phyloP scores from a whole-genome alignment of 192 early-diverging fungal species.

The Backusella psychrophila region DNA sequence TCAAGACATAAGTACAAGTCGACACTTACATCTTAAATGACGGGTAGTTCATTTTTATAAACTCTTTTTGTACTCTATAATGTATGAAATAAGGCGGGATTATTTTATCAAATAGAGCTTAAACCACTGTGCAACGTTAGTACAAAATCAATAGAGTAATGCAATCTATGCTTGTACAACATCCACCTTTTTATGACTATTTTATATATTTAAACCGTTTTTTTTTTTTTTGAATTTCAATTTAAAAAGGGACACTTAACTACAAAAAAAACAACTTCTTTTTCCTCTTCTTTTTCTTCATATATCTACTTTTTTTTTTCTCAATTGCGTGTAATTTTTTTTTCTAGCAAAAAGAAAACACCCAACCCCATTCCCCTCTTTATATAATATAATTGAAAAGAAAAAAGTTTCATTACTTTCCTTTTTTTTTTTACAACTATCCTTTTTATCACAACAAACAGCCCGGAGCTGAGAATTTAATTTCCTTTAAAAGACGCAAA shows the following conservation, averaged over 20 bases:
- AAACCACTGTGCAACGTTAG: neutral
- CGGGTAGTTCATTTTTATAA: neutral
- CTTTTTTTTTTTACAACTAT: neutral
- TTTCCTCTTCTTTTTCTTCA: neutral
- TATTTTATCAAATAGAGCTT: neutral
- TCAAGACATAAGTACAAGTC: too few relatives aligned
- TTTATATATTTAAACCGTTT: slow-evolving; percentile 3
- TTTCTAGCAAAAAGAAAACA: neutral
- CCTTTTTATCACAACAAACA: neutral
- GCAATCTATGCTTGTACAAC: slow-evolving; percentile 23
- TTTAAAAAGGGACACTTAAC: neutral
- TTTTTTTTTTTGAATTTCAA: neutral
- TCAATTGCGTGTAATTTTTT: neutral
- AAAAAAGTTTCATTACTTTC: neutral
- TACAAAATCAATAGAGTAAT: slow-evolving; percentile 8
- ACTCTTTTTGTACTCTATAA: neutral
- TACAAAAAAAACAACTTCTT: neutral
- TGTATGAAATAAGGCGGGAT: neutral
- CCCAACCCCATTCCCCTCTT: neutral
- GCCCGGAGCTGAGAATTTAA: neutral
- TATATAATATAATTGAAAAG: neutral
- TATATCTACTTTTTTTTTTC: slow-evolving; percentile 9
- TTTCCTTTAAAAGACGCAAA: neutral
- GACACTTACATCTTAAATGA: neutral
- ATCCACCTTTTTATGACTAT: neutral